A percentile compares a stretch with the other conserved stretches of the same genome.
Evolutionary conservation across 768 basidiomycete genomes (phyloP).

Genomic region (Lactarius vividus): DNA sequence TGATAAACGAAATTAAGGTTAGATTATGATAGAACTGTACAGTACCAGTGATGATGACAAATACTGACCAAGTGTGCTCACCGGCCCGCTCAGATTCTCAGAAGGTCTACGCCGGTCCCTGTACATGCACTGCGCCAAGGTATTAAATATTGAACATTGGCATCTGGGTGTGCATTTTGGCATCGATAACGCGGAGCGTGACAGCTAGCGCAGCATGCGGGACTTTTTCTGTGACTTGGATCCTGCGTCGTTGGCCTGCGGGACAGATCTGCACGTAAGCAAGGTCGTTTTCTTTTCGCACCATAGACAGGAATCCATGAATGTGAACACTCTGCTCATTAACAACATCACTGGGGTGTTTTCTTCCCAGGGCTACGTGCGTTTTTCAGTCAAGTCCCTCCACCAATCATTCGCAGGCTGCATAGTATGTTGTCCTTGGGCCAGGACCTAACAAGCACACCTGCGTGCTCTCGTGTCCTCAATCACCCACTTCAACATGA

Average conservation of each 20-base stretch:
- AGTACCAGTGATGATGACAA: background rate
- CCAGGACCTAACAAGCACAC: conserved; percentile 88
- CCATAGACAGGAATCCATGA: conserved; percentile 61
- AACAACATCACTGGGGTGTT: conserved; percentile 12
- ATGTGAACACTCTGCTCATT: conserved; percentile 24
- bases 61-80: conserved; percentile 1
- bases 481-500: background rate
- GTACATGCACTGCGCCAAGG: no score
- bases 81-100: conserved; percentile 25
- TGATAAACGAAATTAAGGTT: background rate
- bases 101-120: no score
- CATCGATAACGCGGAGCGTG: conserved; percentile 65
- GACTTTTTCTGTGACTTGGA: conserved; percentile 72
- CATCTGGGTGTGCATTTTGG: conserved; percentile 96
- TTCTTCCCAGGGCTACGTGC: conserved; percentile 51
- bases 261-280: conserved; percentile 80
- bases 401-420: conserved; percentile 4
- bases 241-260: conserved; percentile 76
- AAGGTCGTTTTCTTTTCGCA: background rate
- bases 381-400: conserved; percentile 31
- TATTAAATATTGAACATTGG: conserved; percentile 76
- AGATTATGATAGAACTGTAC: background rate
- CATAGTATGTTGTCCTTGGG: conserved; percentile 80
- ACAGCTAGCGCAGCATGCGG: conserved; percentile 67
- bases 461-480: conserved; percentile 52